phyloP scores from a whole-genome alignment of 2,329 filamentous ascomycete genomes.

The Fusarium burgessii region DNA sequence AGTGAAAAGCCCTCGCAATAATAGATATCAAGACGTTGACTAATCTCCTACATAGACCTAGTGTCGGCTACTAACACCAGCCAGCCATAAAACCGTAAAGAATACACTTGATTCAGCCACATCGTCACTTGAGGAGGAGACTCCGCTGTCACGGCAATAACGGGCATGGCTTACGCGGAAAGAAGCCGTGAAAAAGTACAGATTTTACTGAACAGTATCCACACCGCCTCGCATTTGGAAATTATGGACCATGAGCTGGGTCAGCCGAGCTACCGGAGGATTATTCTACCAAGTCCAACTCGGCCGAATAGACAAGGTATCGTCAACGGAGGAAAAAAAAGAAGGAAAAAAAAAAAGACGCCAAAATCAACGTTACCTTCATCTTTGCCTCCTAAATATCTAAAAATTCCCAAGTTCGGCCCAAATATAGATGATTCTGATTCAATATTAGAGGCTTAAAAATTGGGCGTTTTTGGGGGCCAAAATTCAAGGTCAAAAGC shows the following conservation, averaged over 20 bases:
- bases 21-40: background rate
- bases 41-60: background rate
- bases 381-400: background rate
- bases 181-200: slow-evolving; percentile 12
- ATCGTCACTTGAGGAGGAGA: slow-evolving; percentile 24
- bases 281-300: slow-evolving; percentile 7
- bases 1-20: background rate
- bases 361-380: background rate
- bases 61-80: background rate
- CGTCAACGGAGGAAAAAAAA: slow-evolving; percentile 4
- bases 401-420: background rate
- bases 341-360: background rate
- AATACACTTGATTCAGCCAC: slow-evolving; percentile 29
- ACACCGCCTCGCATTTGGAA: slow-evolving; percentile 24
- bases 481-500: slow-evolving; percentile 22
- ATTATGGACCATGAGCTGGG: slow-evolving; percentile 10
- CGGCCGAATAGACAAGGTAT: slow-evolving; percentile 14
- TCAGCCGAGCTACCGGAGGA: slow-evolving; percentile 8
- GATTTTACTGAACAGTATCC: slow-evolving; percentile 16
- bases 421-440: background rate
- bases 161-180: slow-evolving; percentile 36
- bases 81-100: background rate
- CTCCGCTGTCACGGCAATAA: slow-evolving; percentile 30
- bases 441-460: background rate
- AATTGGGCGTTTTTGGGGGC: slow-evolving; percentile 4